Evolutionary conservation across 345 rosid genomes (phyloP), one percentile per base, ranked within the genome.

Genomic region (Lumnitzera littorea): DNA sequence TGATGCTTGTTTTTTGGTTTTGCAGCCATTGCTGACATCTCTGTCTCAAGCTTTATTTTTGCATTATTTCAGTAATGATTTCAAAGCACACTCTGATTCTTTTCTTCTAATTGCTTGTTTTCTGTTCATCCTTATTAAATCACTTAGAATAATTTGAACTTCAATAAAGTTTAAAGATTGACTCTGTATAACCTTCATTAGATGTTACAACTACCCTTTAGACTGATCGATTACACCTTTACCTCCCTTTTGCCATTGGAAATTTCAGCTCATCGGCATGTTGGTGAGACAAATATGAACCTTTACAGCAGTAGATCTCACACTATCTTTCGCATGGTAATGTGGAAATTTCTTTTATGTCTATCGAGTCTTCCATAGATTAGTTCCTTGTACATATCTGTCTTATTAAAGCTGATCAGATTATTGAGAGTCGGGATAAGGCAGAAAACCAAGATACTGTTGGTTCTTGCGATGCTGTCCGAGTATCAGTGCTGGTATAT

Each of bases 291-390:
- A 46, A 89, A 92, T 68, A 92, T 92, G 96, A 89, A 92, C 60
- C 48, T 87, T 25, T 71, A 87, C 70, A 92, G 98, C 62, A 92
- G 98, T 63, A 75, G 96, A 73, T 92, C 98, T 24, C 98, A 92
- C 81, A 92, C 98, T 46, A 92, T 92, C 63, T 92, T 92, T 64
- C 87, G 98, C 68, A 92, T 92, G 98, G 98, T 92, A 82, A 76
- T 46, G 47, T 53, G 56, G 13, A 56, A 17, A 51, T 53, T 55
- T 29, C 36, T 63, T 46, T 63, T 46, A 53, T 55, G 48, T 27
- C 13, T 31, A 57, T 20, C 15, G 56, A 24, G 43, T 36, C 43
- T 36, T 36, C 43, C 10, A 7, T 36, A 36, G 10, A 2, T 36
- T 36, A 27, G 9, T 36, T 36, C 43, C 43, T 36, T 36, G 43